Percentiles rank a stretch among this genome's conserved stretches.
These are phyloP conservation scores for Leccinum solheimii DNA, from an alignment of 1,284 basidiomycete species.

Conservation along the genomic window DNA sequence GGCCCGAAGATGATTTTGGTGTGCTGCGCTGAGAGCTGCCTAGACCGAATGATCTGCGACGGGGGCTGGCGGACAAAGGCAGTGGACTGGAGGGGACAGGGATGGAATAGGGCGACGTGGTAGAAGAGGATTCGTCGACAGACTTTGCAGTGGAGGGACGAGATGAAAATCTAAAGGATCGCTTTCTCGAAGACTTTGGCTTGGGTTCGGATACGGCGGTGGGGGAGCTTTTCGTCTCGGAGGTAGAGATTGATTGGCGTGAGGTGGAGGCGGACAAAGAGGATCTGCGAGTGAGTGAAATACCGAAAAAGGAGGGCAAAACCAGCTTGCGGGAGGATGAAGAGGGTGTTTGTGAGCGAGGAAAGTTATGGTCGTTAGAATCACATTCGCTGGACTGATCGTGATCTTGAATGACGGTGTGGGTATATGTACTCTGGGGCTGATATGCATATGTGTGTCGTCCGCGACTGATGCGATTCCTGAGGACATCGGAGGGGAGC, in stretches of 20 bases:
- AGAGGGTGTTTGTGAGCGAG: slow-evolving; percentile 35
- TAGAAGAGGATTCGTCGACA: slow-evolving; percentile 19
- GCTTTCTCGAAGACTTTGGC: slow-evolving; percentile 25
- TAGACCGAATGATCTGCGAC: slow-evolving; percentile 35
- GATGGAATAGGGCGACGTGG: slow-evolving; percentile 26
- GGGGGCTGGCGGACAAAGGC: slow-evolving; percentile 36
- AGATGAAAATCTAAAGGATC: slow-evolving; percentile 35
- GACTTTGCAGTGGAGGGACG: slow-evolving; percentile 38
- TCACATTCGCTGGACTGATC: slow-evolving; percentile 29
- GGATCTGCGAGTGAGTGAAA: slow-evolving; percentile 42
- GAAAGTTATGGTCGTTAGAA: slow-evolving; percentile 21
- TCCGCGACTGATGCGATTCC: slow-evolving; percentile 16
- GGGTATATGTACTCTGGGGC: slow-evolving; percentile 15
- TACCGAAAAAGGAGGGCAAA: slow-evolving; percentile 54
- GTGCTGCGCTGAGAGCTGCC: slow-evolving; percentile 31
- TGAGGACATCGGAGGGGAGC: slow-evolving; percentile 44
- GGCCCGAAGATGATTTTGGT: slow-evolving; percentile 31
- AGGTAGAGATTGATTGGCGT: slow-evolving; percentile 15
- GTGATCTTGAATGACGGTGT: slow-evolving; percentile 17
- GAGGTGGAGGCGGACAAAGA: slow-evolving; percentile 32
- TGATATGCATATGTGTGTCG: slow-evolving; percentile 22
- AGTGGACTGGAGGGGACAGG: slow-evolving; percentile 33
- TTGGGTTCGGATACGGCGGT: slow-evolving; percentile 23
- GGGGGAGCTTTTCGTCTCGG: slow-evolving; percentile 28
- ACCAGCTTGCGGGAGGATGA: slow-evolving; percentile 27